A percentile compares a stretch with the other conserved stretches of the same genome.
These are phyloP conservation scores for Metschnikowia kofuensis DNA, from an alignment of 805 yeast genomes.

Conservation along the genomic window DNA sequence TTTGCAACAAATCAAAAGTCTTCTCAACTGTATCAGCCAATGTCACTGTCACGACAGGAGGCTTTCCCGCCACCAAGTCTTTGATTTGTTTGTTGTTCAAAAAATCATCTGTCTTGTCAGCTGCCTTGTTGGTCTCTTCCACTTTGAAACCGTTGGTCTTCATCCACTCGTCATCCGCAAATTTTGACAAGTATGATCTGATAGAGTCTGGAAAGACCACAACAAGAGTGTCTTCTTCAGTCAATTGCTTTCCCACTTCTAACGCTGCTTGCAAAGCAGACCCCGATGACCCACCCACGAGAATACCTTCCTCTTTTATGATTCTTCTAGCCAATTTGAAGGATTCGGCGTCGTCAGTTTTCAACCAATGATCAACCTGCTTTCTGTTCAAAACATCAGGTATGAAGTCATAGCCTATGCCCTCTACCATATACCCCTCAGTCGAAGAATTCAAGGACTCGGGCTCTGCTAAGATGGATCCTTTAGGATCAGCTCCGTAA, in stretches of 20 bases:
- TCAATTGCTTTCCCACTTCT: constrained; percentile 61
- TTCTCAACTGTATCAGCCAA: constrained; percentile 56
- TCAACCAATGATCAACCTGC: constrained; percentile 74
- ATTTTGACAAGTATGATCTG: constrained; percentile 82
- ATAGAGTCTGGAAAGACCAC: constrained; percentile 84
- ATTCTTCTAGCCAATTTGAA: constrained; percentile 79
- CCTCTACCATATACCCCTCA: constrained; percentile 75
- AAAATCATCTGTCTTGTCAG: constrained; percentile 41
- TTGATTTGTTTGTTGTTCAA: constrained; percentile 49
- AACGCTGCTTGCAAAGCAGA: constrained; percentile 79
- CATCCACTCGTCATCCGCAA: constrained; percentile 92
- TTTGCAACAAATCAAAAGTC: constrained; percentile 67
- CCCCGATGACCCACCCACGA: constrained; percentile 90
- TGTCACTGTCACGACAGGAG: constrained; percentile 76
- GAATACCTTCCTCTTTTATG: constrained; percentile 79
- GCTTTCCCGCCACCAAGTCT: constrained; percentile 60
- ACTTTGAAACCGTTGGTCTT: constrained; percentile 66
- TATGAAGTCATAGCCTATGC: constrained; percentile 86
- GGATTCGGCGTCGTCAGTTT: constrained; percentile 79
- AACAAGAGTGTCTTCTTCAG: constrained; percentile 72
- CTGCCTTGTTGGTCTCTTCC: constrained; percentile 46
- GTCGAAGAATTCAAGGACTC: constrained; percentile 60
- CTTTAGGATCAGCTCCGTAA: constrained; percentile 83
- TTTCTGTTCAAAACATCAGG: constrained; percentile 75
- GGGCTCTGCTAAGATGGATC: constrained; percentile 81